A percentile compares a stretch with the other conserved stretches of the same genome.
These are phyloP conservation scores for Sporothrix luriei DNA, from an alignment of 2,329 filamentous ascomycete genomes.

Conservation along the genomic window DNA sequence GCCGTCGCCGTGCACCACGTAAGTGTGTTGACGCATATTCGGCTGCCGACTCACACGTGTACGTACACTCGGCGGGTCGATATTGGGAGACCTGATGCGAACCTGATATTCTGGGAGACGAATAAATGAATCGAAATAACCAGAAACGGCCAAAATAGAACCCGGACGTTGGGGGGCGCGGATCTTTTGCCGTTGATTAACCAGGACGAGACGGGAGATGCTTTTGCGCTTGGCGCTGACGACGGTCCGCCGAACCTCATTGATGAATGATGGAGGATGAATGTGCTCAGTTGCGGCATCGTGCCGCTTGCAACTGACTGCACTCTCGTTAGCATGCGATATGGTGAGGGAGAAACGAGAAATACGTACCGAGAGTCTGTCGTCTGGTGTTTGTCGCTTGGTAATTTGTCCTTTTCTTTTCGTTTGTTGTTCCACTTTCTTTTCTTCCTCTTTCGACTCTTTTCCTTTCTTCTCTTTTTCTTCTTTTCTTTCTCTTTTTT, in stretches of 20 bases:
- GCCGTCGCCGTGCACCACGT: background rate
- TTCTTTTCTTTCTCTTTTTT: background rate
- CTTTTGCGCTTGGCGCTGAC: no score
- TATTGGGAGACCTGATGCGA: background rate
- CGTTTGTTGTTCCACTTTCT: no score
- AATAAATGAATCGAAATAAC: background rate
- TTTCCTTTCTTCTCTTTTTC: no score
- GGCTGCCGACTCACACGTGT: no score
- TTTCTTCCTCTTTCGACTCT: background rate
- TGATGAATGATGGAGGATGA: background rate
- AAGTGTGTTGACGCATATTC: conserved; percentile 6
- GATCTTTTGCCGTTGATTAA: background rate
- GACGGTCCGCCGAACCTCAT: conserved; percentile 7
- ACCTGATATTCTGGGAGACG: background rate
- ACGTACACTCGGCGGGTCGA: background rate
- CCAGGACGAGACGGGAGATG: background rate
- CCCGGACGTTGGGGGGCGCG: no score
- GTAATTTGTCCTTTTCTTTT: no score
- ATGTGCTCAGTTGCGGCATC: background rate
- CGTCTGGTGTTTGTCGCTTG: background rate
- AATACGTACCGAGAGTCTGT: no score
- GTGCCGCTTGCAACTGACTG: background rate
- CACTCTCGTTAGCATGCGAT: no score
- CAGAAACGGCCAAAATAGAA: conserved; percentile 13
- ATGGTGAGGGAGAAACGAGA: no score